Percentiles rank a stretch among this genome's conserved stretches.
Evolutionary conservation across 2,329 filamentous ascomycete genomes (phyloP).

Genomic region (Fusarium sublunatum): DNA sequence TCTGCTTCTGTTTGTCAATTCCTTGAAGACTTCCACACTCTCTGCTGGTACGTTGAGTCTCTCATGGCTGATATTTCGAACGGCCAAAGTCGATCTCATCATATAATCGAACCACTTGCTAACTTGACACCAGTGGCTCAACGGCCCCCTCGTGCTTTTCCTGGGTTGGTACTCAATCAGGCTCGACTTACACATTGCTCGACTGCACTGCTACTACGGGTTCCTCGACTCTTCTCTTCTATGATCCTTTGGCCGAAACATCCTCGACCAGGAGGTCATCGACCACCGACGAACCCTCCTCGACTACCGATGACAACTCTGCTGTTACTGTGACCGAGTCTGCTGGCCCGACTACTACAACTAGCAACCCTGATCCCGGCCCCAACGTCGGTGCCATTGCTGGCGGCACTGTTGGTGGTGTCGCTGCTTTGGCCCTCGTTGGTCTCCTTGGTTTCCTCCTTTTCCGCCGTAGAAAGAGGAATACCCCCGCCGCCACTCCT

Average conservation of each 20-base stretch:
- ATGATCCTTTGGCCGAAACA: slow-evolving; percentile 44
- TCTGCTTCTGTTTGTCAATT: slow-evolving; percentile 43
- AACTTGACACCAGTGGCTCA: slow-evolving; percentile 27
- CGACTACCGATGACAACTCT: slow-evolving; percentile 9
- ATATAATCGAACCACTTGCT: slow-evolving; percentile 1
- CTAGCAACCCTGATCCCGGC: slow-evolving; percentile 45
- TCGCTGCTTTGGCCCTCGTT: slow-evolving; percentile 56
- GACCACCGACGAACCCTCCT: slow-evolving; percentile 21
- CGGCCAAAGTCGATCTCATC: neutral
- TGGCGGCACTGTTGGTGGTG: slow-evolving; percentile 61
- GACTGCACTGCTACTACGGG: slow-evolving; percentile 45
- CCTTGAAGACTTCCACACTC: slow-evolving; percentile 48
- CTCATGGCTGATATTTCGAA: neutral
- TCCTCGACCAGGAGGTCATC: slow-evolving; percentile 14
- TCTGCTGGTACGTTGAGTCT: slow-evolving; percentile 50
- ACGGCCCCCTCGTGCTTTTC: slow-evolving; percentile 45
- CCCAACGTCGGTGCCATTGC: slow-evolving; percentile 57
- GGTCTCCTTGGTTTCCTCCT: slow-evolving; percentile 55
- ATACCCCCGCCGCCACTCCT: slow-evolving; percentile 37
- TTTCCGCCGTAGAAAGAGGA: slow-evolving; percentile 52
- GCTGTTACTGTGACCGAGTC: slow-evolving; percentile 17
- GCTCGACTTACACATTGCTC: slow-evolving; percentile 42
- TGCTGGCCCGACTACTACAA: slow-evolving; percentile 3
- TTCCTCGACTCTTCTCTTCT: slow-evolving; percentile 45
- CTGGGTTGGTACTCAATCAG: slow-evolving; percentile 44